Evolutionary conservation across 208 protist genomes (phyloP), one percentile per base, ranked within the genome.

Genomic region (Porcisia hertigi): DNA sequence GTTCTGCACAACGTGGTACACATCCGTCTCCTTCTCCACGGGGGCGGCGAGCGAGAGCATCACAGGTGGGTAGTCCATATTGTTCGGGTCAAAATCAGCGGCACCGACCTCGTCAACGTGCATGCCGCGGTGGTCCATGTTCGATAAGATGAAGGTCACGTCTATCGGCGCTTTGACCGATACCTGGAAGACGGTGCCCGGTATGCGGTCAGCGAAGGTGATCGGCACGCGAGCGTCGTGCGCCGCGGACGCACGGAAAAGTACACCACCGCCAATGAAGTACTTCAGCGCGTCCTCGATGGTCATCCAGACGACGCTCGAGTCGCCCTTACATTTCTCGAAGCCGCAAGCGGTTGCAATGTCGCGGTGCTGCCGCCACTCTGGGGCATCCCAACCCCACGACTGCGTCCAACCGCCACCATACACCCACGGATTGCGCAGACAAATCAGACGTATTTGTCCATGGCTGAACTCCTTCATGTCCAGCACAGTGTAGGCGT

Each of bases 231-330:
- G 90, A 57, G 88, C 87, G 65, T 95, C 92, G 70, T 84, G 83
- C 18, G 75, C 66, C 47, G 70, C 63, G 7, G 25, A 12, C 47
- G 25, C 65, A 64, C 73, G 75, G 83, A 93, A 96, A 69, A 84
- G 80, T 41, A 97, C 92, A 5, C 89, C 89, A 69, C 92, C 94
- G 41, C 90, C 90, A 57, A 76, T 84, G 72, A 96, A 97, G 85
- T 90, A 94, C 78, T 87, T 70, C 20, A 96, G 84, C 25, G 88
- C 86, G 59, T 90, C 84, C 55, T 84, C 73, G 71, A 88, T 92
- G 58, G 84, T 73, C 89, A 96, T 93, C 91, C 91, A 97, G 36
- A 95, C 73, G 53, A 67, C 71, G 45, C 65, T 82, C 25, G 62
- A 55, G 54, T 92, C 80, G 16, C 57, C 30, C 62, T 73, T 64